A percentile compares a stretch with the other conserved stretches of the same genome.
These are phyloP conservation scores for Terana coerulea DNA, from an alignment of 768 basidiomycete species.

Conservation along the genomic window DNA sequence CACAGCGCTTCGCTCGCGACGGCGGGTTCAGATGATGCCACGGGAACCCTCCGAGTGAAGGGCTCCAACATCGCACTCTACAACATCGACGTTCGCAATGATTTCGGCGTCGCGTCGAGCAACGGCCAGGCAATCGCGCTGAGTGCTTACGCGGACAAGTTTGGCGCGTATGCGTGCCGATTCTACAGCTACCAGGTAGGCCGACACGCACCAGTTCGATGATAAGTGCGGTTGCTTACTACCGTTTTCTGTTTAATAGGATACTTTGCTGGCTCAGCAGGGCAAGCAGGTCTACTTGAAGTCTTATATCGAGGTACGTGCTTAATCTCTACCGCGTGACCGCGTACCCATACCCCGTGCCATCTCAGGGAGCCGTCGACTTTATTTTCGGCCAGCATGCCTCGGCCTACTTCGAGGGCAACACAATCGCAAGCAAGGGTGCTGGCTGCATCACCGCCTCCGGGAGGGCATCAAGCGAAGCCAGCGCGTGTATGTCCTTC, in stretches of 20 bases:
- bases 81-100: neutral
- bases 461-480: neutral
- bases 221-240: too few species aligned
- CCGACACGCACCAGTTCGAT: too few species aligned
- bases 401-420: neutral
- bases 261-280: neutral
- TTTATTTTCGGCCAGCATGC: neutral
- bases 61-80: neutral
- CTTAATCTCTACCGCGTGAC: neutral
- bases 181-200: neutral
- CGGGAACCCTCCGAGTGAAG: neutral
- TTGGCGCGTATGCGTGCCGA: neutral
- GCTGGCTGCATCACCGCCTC: neutral
- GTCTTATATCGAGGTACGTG: neutral
- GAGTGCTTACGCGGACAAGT: neutral
- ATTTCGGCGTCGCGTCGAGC: neutral
- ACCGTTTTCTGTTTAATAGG: neutral
- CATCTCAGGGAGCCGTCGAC: neutral
- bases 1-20: neutral
- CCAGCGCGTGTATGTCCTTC: neutral
- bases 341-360: neutral
- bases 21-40: neutral
- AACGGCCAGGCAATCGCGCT: neutral
- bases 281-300: neutral
- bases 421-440: neutral